phyloP scores from a whole-genome alignment of 73 alveolate genomes.

The Tetrahymena elliotti region DNA sequence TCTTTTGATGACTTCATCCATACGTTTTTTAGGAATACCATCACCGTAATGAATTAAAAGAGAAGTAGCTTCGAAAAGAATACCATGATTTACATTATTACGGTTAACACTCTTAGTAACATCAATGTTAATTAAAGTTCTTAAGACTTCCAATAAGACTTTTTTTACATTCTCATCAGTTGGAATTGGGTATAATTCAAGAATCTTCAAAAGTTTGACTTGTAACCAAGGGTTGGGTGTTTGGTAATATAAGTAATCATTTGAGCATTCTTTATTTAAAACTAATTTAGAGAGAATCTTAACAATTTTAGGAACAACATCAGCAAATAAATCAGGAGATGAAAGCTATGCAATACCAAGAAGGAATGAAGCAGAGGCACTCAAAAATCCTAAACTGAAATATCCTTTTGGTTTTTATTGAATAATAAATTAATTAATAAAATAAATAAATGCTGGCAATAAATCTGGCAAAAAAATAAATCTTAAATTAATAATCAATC shows the following conservation, averaged over 20 bases:
- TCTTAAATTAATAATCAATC: not conserved
- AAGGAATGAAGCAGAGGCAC: constrained; percentile 67
- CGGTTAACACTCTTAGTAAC: constrained; percentile 92
- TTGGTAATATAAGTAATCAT: constrained; percentile 86
- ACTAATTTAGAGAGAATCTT: constrained; percentile 64
- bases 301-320: constrained; percentile 64
- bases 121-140: constrained; percentile 82
- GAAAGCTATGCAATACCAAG: constrained; percentile 45
- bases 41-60: constrained; percentile 81
- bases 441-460: not conserved
- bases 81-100: constrained; percentile 94
- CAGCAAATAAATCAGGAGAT: constrained; percentile 52
- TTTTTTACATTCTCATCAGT: constrained; percentile 47
- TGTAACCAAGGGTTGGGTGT: constrained; percentile 97
- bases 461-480: not conserved
- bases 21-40: constrained; percentile 66
- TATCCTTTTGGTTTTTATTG: constrained; percentile 27
- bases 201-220: constrained; percentile 79
- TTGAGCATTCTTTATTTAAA: constrained; percentile 66
- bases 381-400: constrained; percentile 52
- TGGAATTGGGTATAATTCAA: constrained; percentile 88
- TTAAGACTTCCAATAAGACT: constrained; percentile 69
- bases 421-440: constrained; percentile 27
- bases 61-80: constrained; percentile 91
- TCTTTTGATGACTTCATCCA: constrained; percentile 74